Conservation (phyloP, 108 stramenopile species). For the Skeletonema potamos region DNA sequence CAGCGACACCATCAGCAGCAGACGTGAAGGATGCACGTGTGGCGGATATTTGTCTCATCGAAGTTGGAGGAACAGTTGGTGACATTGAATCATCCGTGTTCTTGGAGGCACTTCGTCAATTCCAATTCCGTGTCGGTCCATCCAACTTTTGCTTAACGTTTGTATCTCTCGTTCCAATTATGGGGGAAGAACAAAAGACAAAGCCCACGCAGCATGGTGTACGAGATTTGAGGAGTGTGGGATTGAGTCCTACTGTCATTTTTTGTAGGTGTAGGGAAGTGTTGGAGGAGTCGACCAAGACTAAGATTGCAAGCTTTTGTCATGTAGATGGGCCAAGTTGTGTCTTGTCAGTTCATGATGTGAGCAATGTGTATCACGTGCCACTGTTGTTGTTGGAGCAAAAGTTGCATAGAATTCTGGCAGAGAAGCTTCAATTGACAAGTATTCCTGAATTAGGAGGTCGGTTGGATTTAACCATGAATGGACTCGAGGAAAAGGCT, state of each 20-base stretch:
- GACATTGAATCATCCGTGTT: conserved; percentile 96
- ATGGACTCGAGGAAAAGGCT: conserved; percentile 67
- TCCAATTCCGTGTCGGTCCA: conserved; percentile 95
- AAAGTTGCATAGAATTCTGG: conserved; percentile 76
- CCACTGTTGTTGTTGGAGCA: conserved; percentile 93
- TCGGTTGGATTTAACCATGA: conserved; percentile 53
- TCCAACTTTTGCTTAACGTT: conserved; percentile 95
- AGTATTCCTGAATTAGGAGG: conserved; percentile 17
- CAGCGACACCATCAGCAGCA: neutral
- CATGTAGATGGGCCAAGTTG: conserved; percentile 82
- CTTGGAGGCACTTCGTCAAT: conserved; percentile 97
- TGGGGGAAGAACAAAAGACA: conserved; percentile 99
- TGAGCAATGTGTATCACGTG: conserved; percentile 98
- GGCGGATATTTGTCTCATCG: conserved; percentile 97
- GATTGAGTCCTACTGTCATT: conserved; percentile 92
- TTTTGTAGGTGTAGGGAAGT: conserved; percentile 91
- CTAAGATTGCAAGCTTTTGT: conserved; percentile 96
- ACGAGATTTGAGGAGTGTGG: conserved; percentile 91
- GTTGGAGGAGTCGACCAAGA: conserved; percentile 77
- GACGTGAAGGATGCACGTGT: conserved; percentile 19
- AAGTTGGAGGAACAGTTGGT: conserved; percentile 99
- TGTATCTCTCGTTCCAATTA: conserved; percentile 95
- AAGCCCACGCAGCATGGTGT: conserved; percentile 99
- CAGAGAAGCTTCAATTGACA: conserved; percentile 38
- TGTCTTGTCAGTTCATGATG: conserved; percentile 97